These are phyloP conservation scores for Penicillium fimorum DNA, from an alignment of 495 filamentous ascomycete genomes.

Conservation along the genomic window DNA sequence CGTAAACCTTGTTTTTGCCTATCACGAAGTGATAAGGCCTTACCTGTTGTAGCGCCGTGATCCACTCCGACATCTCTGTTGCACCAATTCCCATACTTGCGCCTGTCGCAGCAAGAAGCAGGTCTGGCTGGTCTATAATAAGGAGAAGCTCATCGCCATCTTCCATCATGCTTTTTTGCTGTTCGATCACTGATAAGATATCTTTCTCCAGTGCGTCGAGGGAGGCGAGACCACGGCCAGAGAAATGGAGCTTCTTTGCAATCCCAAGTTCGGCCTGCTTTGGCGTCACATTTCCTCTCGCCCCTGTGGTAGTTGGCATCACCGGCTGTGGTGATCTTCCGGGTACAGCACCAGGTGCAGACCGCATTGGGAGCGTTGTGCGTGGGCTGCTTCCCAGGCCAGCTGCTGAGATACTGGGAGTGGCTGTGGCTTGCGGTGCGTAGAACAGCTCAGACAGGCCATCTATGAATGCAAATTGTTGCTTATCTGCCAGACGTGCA, in stretches of 20 bases:
- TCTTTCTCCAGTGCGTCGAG: constrained; percentile 41
- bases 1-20: constrained; percentile 2
- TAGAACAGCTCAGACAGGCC: constrained; percentile 62
- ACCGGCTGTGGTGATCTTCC: constrained; percentile 25
- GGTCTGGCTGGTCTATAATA: constrained; percentile 52
- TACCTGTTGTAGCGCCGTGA: constrained; percentile 48
- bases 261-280: constrained; percentile 25
- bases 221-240: constrained; percentile 34
- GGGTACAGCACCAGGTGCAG: constrained; percentile 29
- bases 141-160: constrained; percentile 39
- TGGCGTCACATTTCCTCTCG: constrained; percentile 4
- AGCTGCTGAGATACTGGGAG: constrained; percentile 17
- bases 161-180: constrained; percentile 23
- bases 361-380: constrained; percentile 36
- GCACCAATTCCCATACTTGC: constrained; percentile 39
- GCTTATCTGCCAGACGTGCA: constrained; percentile 52
- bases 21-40: constrained; percentile 8
- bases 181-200: constrained; percentile 35
- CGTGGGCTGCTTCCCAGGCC: constrained; percentile 20
- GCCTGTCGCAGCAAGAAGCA: constrained; percentile 49
- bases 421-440: constrained; percentile 21
- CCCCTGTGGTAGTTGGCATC: not conserved
- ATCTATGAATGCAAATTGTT: constrained; percentile 69
- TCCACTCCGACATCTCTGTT: constrained; percentile 47
- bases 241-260: constrained; percentile 37